These are phyloP conservation scores for Drosera capensis DNA, from an alignment of 148 eudicot species.

Conservation along the genomic window DNA sequence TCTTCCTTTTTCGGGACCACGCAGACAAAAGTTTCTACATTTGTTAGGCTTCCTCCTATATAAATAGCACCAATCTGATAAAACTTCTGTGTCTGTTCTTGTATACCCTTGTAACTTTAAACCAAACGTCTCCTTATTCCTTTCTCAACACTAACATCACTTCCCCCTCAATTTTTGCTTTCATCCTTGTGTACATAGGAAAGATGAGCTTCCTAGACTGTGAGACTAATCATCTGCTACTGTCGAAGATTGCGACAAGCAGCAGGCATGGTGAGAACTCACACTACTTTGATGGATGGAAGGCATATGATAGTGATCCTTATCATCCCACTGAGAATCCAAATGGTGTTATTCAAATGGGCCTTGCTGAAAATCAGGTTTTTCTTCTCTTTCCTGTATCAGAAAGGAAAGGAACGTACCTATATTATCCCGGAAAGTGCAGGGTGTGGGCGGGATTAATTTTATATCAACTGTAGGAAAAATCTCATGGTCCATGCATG, in stretches of 20 bases:
- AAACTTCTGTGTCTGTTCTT: no score
- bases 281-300: conserved; percentile 43
- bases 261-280: conserved; percentile 39
- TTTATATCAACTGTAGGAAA: no score
- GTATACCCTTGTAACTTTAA: no score
- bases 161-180: no score
- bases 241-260: conserved; percentile 29
- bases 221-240: neutral
- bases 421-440: neutral
- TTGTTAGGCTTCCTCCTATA: no score
- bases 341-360: conserved; percentile 42
- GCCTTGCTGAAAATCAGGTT: conserved; percentile 43
- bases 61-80: no score
- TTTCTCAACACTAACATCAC: no score
- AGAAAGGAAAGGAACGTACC: neutral
- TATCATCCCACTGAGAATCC: conserved; percentile 23
- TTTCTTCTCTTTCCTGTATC: neutral
- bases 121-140: no score
- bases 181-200: no score
- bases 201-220: neutral
- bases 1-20: no score
- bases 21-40: no score
- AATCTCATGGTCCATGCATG: neutral
- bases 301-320: conserved; percentile 36
- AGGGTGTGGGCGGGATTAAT: neutral